A percentile compares a stretch with the other conserved stretches of the same genome.
Conservation (phyloP, 768 basidiomycete genomes). For the Trametes punicea region DNA sequence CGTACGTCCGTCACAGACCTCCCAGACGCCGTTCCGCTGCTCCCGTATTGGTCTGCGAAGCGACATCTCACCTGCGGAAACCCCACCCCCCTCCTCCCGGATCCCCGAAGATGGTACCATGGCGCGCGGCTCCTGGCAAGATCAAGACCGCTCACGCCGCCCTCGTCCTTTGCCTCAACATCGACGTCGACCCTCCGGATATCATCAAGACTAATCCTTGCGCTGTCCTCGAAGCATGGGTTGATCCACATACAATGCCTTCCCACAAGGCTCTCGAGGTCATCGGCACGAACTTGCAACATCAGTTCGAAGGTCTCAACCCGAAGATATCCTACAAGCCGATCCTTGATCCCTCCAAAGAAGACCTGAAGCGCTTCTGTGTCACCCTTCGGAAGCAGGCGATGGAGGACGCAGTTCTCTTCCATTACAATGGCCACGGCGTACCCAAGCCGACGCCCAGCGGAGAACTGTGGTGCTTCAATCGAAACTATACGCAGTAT, state of each 20-base stretch:
- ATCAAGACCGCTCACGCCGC: slow-evolving; percentile 90
- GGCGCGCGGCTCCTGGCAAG: slow-evolving; percentile 82
- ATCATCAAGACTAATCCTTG: slow-evolving; percentile 96
- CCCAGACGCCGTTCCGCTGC: slow-evolving; percentile 49
- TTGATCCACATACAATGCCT: slow-evolving; percentile 91
- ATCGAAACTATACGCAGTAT: slow-evolving; percentile 95
- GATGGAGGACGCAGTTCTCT: slow-evolving; percentile 89
- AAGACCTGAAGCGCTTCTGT: slow-evolving; percentile 89
- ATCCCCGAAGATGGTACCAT: slow-evolving; percentile 64
- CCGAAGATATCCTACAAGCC: slow-evolving; percentile 94
- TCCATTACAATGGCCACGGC: slow-evolving; percentile 98
- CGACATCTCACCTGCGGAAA: slow-evolving; percentile 90
- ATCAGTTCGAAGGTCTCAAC: slow-evolving; percentile 94
- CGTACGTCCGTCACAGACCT: slow-evolving; percentile 31
- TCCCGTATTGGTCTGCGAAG: slow-evolving; percentile 85
- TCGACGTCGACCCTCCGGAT: slow-evolving; percentile 97
- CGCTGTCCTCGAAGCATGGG: slow-evolving; percentile 94
- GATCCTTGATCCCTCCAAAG: slow-evolving; percentile 91
- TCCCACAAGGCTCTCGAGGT: slow-evolving; percentile 91
- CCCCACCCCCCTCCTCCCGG: slow-evolving; percentile 68
- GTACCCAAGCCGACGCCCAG: slow-evolving; percentile 95
- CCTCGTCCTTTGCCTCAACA: slow-evolving; percentile 90
- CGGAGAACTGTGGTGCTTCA: slow-evolving; percentile 99
- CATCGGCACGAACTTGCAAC: slow-evolving; percentile 88
- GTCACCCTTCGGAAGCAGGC: slow-evolving; percentile 79